phyloP scores from a whole-genome alignment of 179 eudicot species.

The Silene coronaria region DNA sequence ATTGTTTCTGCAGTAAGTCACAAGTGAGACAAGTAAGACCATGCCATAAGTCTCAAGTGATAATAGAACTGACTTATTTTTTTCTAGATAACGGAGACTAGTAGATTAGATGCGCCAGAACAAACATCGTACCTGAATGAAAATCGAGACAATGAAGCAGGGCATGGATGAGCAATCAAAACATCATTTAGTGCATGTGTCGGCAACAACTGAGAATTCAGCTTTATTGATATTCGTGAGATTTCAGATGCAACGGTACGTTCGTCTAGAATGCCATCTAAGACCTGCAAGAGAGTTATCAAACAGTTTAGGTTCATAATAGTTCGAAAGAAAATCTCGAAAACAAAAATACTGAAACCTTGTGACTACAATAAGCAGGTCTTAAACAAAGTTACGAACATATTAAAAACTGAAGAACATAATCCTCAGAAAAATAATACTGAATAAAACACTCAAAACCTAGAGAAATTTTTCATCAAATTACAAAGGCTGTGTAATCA shows the following conservation, averaged over 20 bases:
- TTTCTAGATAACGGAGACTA: background rate
- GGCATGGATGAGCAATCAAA: constrained; percentile 75
- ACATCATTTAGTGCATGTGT: constrained; percentile 69
- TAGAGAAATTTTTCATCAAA: no score
- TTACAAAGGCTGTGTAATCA: no score
- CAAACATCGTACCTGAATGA: constrained; percentile 53
- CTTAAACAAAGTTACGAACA: no score
- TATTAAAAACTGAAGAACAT: no score
- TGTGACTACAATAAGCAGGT: no score
- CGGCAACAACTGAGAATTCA: constrained; percentile 50
- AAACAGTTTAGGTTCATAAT: background rate
- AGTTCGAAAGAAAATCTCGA: background rate
- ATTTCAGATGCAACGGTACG: constrained; percentile 45
- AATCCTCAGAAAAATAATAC: no score
- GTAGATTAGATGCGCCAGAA: background rate
- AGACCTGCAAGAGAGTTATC: constrained; percentile 32
- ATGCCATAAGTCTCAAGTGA: background rate
- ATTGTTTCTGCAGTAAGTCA: constrained; percentile 21
- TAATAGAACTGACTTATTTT: background rate
- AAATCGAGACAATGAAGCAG: constrained; percentile 83
- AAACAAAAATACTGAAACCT: background rate
- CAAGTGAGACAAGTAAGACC: background rate
- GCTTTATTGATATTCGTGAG: constrained; percentile 59
- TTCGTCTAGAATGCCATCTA: constrained; percentile 64
- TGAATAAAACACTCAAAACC: no score